phyloP scores from a whole-genome alignment of 2,329 filamentous ascomycete species.

The Eutypella sp. region DNA sequence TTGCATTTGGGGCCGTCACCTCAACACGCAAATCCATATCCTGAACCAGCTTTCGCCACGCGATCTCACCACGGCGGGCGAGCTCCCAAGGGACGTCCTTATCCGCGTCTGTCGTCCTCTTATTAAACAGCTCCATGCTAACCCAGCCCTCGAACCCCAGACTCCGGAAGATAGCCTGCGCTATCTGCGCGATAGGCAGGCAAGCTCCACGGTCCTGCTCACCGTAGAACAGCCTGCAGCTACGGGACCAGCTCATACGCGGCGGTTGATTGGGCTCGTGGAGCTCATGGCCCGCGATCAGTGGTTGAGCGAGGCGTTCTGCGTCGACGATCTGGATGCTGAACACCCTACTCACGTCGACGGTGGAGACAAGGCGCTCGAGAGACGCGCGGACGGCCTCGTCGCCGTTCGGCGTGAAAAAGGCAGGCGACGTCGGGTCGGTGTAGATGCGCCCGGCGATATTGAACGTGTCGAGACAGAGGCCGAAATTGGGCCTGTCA shows the following conservation, averaged over 20 bases:
- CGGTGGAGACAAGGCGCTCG: slow-evolving; percentile 42
- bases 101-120: slow-evolving; percentile 49
- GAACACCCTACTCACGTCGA: slow-evolving; percentile 64
- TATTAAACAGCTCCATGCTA: slow-evolving; percentile 66
- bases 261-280: slow-evolving; percentile 53
- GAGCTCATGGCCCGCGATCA: slow-evolving; percentile 53
- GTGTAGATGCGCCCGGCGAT: slow-evolving; percentile 67
- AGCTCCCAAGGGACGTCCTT: slow-evolving; percentile 46
- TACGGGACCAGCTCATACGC: slow-evolving; percentile 75
- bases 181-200: slow-evolving; percentile 59
- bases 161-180: slow-evolving; percentile 55
- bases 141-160: slow-evolving; percentile 66
- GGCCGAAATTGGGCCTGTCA: slow-evolving; percentile 65
- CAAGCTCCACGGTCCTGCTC: slow-evolving; percentile 61
- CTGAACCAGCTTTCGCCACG: slow-evolving; percentile 25
- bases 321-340: slow-evolving; percentile 75
- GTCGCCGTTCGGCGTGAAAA: slow-evolving; percentile 51
- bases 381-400: slow-evolving; percentile 50
- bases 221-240: slow-evolving; percentile 67
- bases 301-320: slow-evolving; percentile 54
- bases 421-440: slow-evolving; percentile 53
- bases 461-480: slow-evolving; percentile 76
- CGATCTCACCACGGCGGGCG: slow-evolving; percentile 23
- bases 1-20: slow-evolving; percentile 6
- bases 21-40: slow-evolving; percentile 24